A percentile compares a stretch with the other conserved stretches of the same genome.
These are phyloP conservation scores for Suhomyces kunorum DNA, from an alignment of 1,139 yeast genomes.

Conservation along the genomic window DNA sequence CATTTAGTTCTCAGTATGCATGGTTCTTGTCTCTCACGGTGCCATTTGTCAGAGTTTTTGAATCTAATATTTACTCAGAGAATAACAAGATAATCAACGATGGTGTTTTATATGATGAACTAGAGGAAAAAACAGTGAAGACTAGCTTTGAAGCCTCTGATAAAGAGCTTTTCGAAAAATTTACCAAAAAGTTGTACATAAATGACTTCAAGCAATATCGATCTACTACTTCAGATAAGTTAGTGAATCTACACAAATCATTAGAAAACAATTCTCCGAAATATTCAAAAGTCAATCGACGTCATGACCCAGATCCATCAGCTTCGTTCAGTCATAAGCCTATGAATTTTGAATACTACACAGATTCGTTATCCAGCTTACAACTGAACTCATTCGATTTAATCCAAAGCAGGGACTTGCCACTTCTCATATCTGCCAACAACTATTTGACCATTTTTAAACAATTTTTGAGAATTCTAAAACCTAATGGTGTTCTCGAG, in stretches of 20 bases:
- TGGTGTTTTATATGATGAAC: conserved; percentile 12
- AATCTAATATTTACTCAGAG: conserved; percentile 36
- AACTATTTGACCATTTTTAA: conserved; percentile 30
- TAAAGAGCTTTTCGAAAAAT: conserved; percentile 24
- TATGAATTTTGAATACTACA: conserved; percentile 39
- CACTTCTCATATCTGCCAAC: conserved; percentile 31
- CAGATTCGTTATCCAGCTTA: conserved; percentile 31
- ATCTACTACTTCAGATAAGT: conserved; percentile 28
- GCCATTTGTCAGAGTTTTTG: conserved; percentile 43
- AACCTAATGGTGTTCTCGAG: conserved; percentile 39
- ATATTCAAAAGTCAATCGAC: conserved; percentile 16
- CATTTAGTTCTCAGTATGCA: conserved; percentile 38
- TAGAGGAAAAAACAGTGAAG: conserved; percentile 19
- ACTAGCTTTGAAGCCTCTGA: conserved; percentile 30
- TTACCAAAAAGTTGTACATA: conserved; percentile 30
- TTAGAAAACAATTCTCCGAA: conserved; percentile 27
- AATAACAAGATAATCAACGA: conserved; percentile 20
- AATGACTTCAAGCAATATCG: conserved; percentile 30
- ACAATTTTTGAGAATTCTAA: conserved; percentile 41
- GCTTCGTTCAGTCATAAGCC: conserved; percentile 31
- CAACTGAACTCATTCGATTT: conserved; percentile 35
- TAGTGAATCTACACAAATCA: conserved; percentile 31
- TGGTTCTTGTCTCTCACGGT: conserved; percentile 42
- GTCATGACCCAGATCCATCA: conserved; percentile 22
- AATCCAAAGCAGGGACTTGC: conserved; percentile 40